Percentiles rank a stretch among this genome's conserved stretches.
These are phyloP conservation scores for Wickerhamiella parazyma DNA, from an alignment of 805 yeast species.

Conservation along the genomic window DNA sequence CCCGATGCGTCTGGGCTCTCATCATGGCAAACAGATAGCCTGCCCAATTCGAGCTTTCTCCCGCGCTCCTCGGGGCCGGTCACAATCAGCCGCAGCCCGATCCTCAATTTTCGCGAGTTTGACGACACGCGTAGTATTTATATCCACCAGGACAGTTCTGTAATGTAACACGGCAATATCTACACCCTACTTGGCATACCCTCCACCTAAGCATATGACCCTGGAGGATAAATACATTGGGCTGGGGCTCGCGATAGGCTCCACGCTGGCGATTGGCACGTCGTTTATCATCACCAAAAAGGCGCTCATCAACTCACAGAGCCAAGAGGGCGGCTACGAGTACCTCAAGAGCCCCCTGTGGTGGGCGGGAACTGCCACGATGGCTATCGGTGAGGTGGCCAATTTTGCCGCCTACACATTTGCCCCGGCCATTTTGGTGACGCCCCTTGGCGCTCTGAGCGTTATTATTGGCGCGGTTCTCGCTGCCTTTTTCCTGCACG, in stretches of 20 bases:
- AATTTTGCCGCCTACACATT: slow-evolving; percentile 90
- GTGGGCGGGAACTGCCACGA: slow-evolving; percentile 84
- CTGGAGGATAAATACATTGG: slow-evolving; percentile 79
- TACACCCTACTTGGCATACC: no score
- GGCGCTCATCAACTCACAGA: slow-evolving; percentile 60
- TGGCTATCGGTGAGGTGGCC: slow-evolving; percentile 87
- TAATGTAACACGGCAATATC: background rate
- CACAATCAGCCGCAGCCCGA: slow-evolving; percentile 2
- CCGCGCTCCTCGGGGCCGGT: slow-evolving; percentile 1
- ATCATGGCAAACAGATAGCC: slow-evolving; percentile 5
- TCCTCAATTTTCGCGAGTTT: slow-evolving; percentile 1
- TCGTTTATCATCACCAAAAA: slow-evolving; percentile 81
- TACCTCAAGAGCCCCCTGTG: slow-evolving; percentile 76
- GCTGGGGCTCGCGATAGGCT: slow-evolving; percentile 70
- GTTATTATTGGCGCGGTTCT: slow-evolving; percentile 86
- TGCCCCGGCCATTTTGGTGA: slow-evolving; percentile 86
- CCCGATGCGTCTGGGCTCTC: slow-evolving; percentile 5
- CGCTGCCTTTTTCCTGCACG: slow-evolving; percentile 73
- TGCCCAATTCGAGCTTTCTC: slow-evolving; percentile 1
- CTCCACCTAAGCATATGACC: slow-evolving; percentile 14
- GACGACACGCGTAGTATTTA: slow-evolving; percentile 4
- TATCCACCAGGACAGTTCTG: slow-evolving; percentile 5
- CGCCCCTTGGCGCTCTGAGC: slow-evolving; percentile 81
- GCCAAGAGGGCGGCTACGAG: slow-evolving; percentile 54
- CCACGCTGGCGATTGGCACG: slow-evolving; percentile 81